Conservation (phyloP, 2,329 filamentous ascomycete species). For the Paraphaeosphaeria sporulosa region DNA sequence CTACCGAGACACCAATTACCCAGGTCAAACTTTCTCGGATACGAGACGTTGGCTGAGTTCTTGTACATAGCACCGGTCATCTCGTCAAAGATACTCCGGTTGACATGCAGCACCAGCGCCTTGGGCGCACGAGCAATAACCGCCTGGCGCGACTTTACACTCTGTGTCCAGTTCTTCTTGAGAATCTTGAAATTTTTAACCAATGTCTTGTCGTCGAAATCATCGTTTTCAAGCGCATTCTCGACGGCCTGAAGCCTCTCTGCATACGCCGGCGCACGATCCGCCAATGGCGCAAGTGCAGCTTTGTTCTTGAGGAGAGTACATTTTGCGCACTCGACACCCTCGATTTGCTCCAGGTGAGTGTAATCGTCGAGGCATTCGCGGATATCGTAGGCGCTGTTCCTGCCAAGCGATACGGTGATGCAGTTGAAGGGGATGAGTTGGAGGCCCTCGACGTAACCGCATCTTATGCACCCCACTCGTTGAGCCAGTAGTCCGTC, state of each 20-base stretch:
- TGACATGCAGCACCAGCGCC: slow-evolving; percentile 85
- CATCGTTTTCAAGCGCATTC: slow-evolving; percentile 76
- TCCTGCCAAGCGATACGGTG: slow-evolving; percentile 78
- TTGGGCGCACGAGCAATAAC: slow-evolving; percentile 83
- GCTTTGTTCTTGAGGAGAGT: slow-evolving; percentile 71
- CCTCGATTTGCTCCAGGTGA: slow-evolving; percentile 82
- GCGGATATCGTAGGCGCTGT: slow-evolving; percentile 71
- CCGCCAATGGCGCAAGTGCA: slow-evolving; percentile 36
- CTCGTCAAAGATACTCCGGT: slow-evolving; percentile 90
- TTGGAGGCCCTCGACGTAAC: slow-evolving; percentile 85
- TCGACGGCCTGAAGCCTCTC: slow-evolving; percentile 71
- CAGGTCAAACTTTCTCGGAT: slow-evolving; percentile 77
- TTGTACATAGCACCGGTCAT: slow-evolving; percentile 80
- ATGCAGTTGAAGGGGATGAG: slow-evolving; percentile 95
- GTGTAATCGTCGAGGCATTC: slow-evolving; percentile 87
- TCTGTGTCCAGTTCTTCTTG: slow-evolving; percentile 72
- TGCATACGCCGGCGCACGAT: slow-evolving; percentile 53
- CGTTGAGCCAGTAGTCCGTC: slow-evolving; percentile 89
- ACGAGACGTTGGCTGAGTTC: slow-evolving; percentile 80
- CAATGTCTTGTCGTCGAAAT: slow-evolving; percentile 68
- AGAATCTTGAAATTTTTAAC: slow-evolving; percentile 56
- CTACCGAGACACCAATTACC: slow-evolving; percentile 85
- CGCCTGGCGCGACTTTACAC: slow-evolving; percentile 89
- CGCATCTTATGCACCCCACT: slow-evolving; percentile 85
- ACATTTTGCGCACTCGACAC: slow-evolving; percentile 91